Base-by-base conservation (phyloP, 2,329 filamentous ascomycete species). In the Cadophora sp. region DNA sequence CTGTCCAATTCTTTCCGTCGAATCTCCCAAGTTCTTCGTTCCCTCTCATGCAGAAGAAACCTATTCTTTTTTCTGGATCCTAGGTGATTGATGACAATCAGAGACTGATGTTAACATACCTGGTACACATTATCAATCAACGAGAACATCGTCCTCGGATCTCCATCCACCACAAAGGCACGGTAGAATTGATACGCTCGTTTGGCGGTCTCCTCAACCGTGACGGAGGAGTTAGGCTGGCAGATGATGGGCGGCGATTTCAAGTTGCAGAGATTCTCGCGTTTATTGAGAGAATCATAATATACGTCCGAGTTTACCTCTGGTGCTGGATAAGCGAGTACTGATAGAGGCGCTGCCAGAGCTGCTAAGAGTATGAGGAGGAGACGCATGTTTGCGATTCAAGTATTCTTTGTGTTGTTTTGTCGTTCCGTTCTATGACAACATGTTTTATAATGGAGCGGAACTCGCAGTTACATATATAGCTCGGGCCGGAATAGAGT, bases 111-210 rank as follows among this genome's bases (percentile, higher is more conserved):
- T 43, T 2, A 37, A 55, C 26, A 7, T 64, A 71, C 69, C 29
- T 67, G 68, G 56, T 71, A 71, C 19, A 60, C 64, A 53, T 65
- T 69, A 53, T 69, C 69, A 19, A 71, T 71, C 24, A 64, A 34
- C 40, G 69, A 71, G 61, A 71, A 71, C 69, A 71, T 71, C 34
- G 62, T 68, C 65, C 48, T 69, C 2, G 69, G 69, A 65, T 71
- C 69, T 6, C 67, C 69, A 66, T 71, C 69, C 4, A 71, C 67
- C 4, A 71, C 59, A 56, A 71, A 71, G n/a, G 67, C 69, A 9
- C 67, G 67, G 40, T 71, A 71, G 40, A 68, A 71, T 34, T 69
- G 66, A 64, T 69, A 71, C 11, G 69, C 69, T 24, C 69, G 58
- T 9, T 24, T 59, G 1, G 67, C 69, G 1, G 67, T 71, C 56